Percentiles rank a stretch among this genome's conserved stretches.
phyloP scores from a whole-genome alignment of 768 basidiomycete species.

The Mycena amicta region DNA sequence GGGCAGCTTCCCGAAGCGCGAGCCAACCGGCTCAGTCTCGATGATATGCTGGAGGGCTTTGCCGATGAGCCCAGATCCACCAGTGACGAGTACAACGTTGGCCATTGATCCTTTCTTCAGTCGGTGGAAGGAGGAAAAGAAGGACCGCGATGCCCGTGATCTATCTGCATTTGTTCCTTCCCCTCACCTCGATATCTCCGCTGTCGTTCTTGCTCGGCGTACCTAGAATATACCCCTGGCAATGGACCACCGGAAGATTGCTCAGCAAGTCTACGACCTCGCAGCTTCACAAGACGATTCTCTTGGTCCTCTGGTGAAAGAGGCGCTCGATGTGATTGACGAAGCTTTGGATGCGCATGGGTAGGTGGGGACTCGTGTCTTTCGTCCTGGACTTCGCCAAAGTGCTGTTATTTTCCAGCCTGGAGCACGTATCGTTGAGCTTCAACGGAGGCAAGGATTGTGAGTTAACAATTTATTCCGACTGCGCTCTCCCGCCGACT shows the following conservation, averaged over 20 bases:
- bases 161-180: background rate
- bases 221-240: background rate
- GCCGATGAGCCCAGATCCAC: conserved; percentile 71
- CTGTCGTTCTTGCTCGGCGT: too few relatives aligned
- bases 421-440: conserved; percentile 78
- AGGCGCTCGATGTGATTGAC: conserved; percentile 85
- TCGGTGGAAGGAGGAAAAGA: background rate
- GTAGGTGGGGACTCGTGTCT: conserved; percentile 51
- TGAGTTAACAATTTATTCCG: conserved; percentile 40
- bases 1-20: conserved; percentile 57
- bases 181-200: background rate
- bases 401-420: conserved; percentile 45
- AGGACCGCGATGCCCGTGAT: too few relatives aligned
- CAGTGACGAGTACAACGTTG: conserved; percentile 61
- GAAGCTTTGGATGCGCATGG: conserved; percentile 74
- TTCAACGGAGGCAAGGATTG: conserved; percentile 99
- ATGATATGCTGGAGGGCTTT: conserved; percentile 62
- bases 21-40: conserved; percentile 62
- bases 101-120: too few relatives aligned
- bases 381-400: conserved; percentile 15
- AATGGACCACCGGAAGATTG: conserved; percentile 57
- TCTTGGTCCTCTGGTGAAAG: conserved; percentile 63
- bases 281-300: conserved; percentile 53
- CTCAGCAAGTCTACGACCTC: conserved; percentile 62
- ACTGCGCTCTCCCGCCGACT: conserved; percentile 5